Conservation (phyloP, 768 basidiomycete genomes). For the Solioccasus polychromus region DNA sequence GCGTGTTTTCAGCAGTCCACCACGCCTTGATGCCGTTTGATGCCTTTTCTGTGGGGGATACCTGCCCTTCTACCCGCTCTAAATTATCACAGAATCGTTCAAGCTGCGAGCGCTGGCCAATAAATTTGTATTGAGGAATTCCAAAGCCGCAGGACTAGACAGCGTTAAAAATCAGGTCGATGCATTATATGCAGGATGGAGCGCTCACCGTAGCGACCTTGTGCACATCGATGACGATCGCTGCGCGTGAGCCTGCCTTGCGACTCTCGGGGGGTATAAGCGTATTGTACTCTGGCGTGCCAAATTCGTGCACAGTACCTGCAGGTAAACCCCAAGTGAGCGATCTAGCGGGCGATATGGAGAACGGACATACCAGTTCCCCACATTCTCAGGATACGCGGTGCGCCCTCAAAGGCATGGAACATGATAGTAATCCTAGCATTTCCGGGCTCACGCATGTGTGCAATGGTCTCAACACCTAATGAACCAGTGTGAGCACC, state of each 20-base stretch:
- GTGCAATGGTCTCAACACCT: slow-evolving; percentile 60
- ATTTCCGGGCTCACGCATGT: slow-evolving; percentile 55
- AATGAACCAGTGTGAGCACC: not conserved
- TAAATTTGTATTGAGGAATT: slow-evolving; percentile 58
- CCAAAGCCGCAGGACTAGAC: slow-evolving; percentile 66
- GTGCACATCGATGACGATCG: slow-evolving; percentile 58
- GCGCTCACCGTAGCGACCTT: slow-evolving; percentile 49
- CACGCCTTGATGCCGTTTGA: slow-evolving; percentile 50
- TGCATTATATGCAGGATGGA: not conserved
- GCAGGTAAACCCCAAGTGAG: not conserved
- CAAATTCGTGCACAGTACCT: slow-evolving; percentile 64
- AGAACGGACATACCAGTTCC: slow-evolving; percentile 44
- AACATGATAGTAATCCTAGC: slow-evolving; percentile 61
- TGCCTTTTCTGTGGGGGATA: slow-evolving; percentile 21
- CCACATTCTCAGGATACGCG: slow-evolving; percentile 57
- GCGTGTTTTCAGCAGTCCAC: slow-evolving; percentile 49
- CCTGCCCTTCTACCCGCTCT: slow-evolving; percentile 40
- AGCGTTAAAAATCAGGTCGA: not conserved
- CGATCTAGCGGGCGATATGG: not conserved
- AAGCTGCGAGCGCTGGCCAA: slow-evolving; percentile 52
- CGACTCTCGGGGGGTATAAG: slow-evolving; percentile 47
- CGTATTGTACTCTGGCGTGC: slow-evolving; percentile 55
- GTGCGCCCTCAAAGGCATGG: slow-evolving; percentile 57
- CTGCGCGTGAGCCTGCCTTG: slow-evolving; percentile 55
- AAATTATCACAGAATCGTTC: slow-evolving; percentile 43